phyloP scores from a whole-genome alignment of 805 yeast species.

The Yamadazyma nakazawae region DNA sequence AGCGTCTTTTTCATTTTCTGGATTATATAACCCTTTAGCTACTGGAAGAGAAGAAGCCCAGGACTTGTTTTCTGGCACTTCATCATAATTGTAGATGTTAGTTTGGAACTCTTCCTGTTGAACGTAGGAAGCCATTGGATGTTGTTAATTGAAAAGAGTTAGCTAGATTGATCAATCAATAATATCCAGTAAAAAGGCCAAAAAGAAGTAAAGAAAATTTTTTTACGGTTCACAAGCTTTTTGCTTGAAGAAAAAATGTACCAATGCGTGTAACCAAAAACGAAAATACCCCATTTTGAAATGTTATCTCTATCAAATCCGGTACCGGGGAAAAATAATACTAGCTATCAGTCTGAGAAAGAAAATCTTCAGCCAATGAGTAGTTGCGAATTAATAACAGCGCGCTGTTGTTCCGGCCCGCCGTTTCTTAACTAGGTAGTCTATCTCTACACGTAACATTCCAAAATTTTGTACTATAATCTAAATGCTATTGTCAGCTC shows the following conservation, averaged over 20 bases:
- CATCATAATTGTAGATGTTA: constrained; percentile 63
- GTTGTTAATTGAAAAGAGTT: constrained; percentile 2
- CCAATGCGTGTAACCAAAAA: neutral
- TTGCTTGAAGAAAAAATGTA: neutral
- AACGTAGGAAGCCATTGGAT: constrained; percentile 33
- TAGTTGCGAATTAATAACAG: neutral
- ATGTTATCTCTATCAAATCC: constrained; percentile 12
- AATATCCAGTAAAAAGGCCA: neutral
- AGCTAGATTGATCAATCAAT: constrained; percentile 3
- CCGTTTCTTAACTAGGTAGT: neutral
- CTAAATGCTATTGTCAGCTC: too few relatives aligned
- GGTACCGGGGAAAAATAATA: constrained; percentile 13
- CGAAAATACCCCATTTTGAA: constrained; percentile 2
- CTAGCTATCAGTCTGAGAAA: constrained; percentile 1
- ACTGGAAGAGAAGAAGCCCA: constrained; percentile 92
- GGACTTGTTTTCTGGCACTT: constrained; percentile 71
- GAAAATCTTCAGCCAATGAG: constrained; percentile 6
- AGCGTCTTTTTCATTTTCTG: constrained; percentile 91
- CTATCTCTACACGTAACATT: too few relatives aligned
- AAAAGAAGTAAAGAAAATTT: neutral
- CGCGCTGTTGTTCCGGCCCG: neutral
- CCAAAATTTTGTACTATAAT: too few relatives aligned
- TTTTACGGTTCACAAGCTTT: neutral
- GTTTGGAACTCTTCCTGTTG: constrained; percentile 35
- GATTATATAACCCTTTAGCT: constrained; percentile 88